These are phyloP conservation scores for Tetragonia tetragonoides DNA, from an alignment of 148 eudicot species.

Conservation along the genomic window DNA sequence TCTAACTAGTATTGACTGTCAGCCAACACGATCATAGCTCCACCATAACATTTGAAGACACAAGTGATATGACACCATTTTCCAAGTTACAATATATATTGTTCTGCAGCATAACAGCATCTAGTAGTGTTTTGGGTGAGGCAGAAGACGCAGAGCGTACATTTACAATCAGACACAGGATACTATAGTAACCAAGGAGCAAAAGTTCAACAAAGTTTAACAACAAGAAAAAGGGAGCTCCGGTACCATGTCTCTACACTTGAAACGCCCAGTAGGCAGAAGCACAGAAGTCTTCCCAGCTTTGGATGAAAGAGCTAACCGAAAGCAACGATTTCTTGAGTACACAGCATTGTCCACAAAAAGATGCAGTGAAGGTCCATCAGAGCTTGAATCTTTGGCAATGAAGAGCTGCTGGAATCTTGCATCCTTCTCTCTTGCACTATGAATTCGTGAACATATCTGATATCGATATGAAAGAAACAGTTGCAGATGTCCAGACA, in stretches of 20 bases:
- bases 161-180: not conserved
- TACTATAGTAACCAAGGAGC: not conserved
- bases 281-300: constrained; percentile 90
- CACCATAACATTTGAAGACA: too few species aligned
- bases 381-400: constrained; percentile 62
- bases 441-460: constrained; percentile 71
- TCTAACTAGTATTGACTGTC: too few species aligned
- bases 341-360: constrained; percentile 96
- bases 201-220: not conserved
- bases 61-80: too few species aligned
- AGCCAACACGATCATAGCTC: too few species aligned
- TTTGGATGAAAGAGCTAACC: constrained; percentile 87
- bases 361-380: constrained; percentile 48
- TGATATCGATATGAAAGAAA: constrained; percentile 39
- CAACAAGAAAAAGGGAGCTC: constrained; percentile 14
- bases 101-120: too few species aligned
- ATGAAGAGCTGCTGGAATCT: constrained; percentile 60
- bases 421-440: constrained; percentile 49
- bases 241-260: constrained; percentile 78
- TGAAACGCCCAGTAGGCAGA: constrained; percentile 83
- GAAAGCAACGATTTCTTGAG: constrained; percentile 95
- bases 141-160: too few species aligned
- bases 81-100: too few species aligned
- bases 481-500: constrained; percentile 1
- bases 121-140: too few species aligned